Base-by-base conservation (phyloP, 805 yeast species). In the Pichia paraexigua region DNA sequence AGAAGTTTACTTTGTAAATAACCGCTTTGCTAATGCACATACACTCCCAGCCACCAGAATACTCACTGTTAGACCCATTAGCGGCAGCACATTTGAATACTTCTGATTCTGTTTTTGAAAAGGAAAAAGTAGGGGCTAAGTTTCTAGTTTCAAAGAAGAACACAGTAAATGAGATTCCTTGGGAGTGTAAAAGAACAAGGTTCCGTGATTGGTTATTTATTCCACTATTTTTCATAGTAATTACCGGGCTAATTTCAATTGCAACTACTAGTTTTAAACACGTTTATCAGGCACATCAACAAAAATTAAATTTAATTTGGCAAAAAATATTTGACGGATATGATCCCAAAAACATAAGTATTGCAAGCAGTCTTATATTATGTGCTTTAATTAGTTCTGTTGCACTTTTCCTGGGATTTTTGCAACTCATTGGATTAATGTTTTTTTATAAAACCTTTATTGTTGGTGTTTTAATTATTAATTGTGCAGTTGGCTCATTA, bases 171-270 rank as follows among this genome's bases (percentile, higher is more conserved):
- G 49, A 43, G 24, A 50, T 55, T 1, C 58, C 58, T 2, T 55
- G 58, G 58, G 58, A 55, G 15, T n/a, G 84, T 32, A 77, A 75
- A 39, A 75, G 72, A 52, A 87, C 87, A 2, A 75, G 69, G 53
- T 78, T 71, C 66, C 83, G 87, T 60, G 96, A 89, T 65, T 73
- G 83, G 77, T 83, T 86, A 0, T 84, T 85, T 59, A 73, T 85
- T 0, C 52, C 85, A 5, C 75, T 88, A 42, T 65, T 63, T 27
- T 46, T 70, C 1, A 68, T 56, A 1, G 51, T 62, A 6, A 71
- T 81, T 3, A 78, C 71, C 18, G 96, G 91, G 0, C 88, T 87
- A 62, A 65, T 80, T 27, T 88, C 80, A 0, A 72, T 90, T 41
- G 83, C 95, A 0, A 84, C 77, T 8, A 74, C 88, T 25, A 78